Base-by-base conservation (phyloP, 2,329 filamentous ascomycete genomes). In the Trichothecium roseum region DNA sequence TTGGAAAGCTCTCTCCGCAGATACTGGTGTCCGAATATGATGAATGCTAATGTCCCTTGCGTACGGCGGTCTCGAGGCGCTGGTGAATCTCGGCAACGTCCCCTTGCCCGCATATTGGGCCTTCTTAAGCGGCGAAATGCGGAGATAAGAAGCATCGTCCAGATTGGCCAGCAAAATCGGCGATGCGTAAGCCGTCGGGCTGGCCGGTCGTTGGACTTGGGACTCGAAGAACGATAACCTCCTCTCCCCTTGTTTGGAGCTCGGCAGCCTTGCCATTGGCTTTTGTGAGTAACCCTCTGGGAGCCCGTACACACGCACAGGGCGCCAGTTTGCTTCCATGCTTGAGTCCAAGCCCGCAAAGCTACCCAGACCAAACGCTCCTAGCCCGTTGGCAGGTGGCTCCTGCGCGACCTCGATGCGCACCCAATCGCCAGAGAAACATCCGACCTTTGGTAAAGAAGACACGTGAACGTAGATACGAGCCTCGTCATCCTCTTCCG, bases 371-470 rank as follows among this genome's bases (percentile, higher is more conserved):
- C 79, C 79, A 62, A 79, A 82, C 0, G 71, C 63, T 34, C 72
- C 82, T 45, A 75, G 74, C 14, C 69, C 82, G 54, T 76, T 81
- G 13, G 66, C 62, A 16, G 73, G 81, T 40, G 84, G 82, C 51
- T 87, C 84, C 44, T 83, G 72, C 0, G 84, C 73, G 5, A 76
- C 70, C 59, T 94, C 86, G 9, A 95, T 68, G 16, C 82, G 79
- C 9, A 94, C 86, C 91, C 91, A 98, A 52, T 98, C 91, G 20
- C 91, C 91, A 1, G 89, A 96, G 53, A 98, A 98, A 56, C 89
- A 96, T 13, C 89, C 88, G 36, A 98, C 81, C 46, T 88, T 87
- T 12, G 85, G 81, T 15, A 98, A 61, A 2, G 85, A 84, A 38
- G 76, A 80, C 7, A 93, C 81, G 48, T 95, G 87, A 5, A 98